Evolutionary conservation across 768 basidiomycete genomes (phyloP).

Genomic region (Boletus reticulatus): DNA sequence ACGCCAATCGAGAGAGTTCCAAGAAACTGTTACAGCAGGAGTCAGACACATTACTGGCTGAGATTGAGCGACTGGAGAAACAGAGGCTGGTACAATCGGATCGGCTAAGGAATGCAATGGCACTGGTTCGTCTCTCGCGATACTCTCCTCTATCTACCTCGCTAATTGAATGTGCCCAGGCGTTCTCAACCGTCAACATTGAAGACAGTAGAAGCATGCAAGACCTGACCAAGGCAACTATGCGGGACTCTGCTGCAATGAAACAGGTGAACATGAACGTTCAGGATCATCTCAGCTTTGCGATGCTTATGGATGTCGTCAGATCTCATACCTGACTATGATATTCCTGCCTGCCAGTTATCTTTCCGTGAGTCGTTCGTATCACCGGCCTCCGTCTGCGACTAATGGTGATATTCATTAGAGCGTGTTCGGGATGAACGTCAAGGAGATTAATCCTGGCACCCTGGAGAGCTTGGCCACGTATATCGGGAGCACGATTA

Average conservation of each 20-base stretch:
- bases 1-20: constrained; percentile 2
- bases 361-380: constrained; percentile 22
- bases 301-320: constrained; percentile 5
- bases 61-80: constrained; percentile 39
- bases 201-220: constrained; percentile 54
- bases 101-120: constrained; percentile 33
- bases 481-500: constrained; percentile 44
- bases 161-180: constrained; percentile 33
- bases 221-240: constrained; percentile 45
- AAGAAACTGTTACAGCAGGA: constrained; percentile 16
- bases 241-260: constrained; percentile 42
- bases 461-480: constrained; percentile 32
- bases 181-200: constrained; percentile 59
- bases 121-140: constrained; percentile 20
- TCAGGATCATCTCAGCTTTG: background rate
- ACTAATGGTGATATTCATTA: constrained; percentile 24
- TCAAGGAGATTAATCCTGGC: constrained; percentile 27
- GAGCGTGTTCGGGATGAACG: constrained; percentile 30
- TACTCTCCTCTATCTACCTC: background rate
- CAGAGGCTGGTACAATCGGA: constrained; percentile 27
- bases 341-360: constrained; percentile 59
- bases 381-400: too few relatives aligned
- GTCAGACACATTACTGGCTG: constrained; percentile 34
- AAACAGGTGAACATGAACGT: constrained; percentile 23
- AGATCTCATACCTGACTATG: constrained; percentile 61